Conservation (phyloP, 495 filamentous ascomycete species). For the Cairneyella variabilis region DNA sequence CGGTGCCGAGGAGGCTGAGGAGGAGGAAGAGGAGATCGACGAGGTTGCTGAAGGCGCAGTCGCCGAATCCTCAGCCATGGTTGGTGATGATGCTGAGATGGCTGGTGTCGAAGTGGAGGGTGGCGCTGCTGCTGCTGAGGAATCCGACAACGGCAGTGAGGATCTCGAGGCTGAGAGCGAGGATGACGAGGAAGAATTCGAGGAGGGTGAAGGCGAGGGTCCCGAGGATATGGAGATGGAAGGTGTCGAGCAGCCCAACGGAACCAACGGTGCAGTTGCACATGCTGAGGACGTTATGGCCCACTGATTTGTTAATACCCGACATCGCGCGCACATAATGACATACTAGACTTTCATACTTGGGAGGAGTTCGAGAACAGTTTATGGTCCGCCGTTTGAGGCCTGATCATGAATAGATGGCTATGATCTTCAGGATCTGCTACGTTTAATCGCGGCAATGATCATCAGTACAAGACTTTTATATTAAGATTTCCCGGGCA, state of each 20-base stretch:
- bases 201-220: constrained; percentile 55
- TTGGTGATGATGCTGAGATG: constrained; percentile 82
- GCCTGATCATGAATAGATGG: too few relatives aligned
- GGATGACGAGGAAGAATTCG: constrained; percentile 78
- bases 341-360: constrained; percentile 6
- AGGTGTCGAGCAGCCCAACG: constrained; percentile 43
- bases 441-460: too few relatives aligned
- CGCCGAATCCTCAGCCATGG: constrained; percentile 35
- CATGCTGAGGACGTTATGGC: constrained; percentile 26
- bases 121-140: constrained; percentile 52
- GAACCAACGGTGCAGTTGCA: constrained; percentile 1
- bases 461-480: too few relatives aligned
- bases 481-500: too few relatives aligned
- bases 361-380: not conserved
- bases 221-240: constrained; percentile 86
- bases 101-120: constrained; percentile 58
- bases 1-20: constrained; percentile 78
- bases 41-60: constrained; percentile 39
- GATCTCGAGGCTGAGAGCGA: constrained; percentile 96
- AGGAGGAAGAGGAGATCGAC: constrained; percentile 50
- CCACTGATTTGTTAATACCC: constrained; percentile 18
- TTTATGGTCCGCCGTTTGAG: too few relatives aligned
- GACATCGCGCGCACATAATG: not conserved
- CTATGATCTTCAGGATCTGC: too few relatives aligned
- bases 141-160: constrained; percentile 86